Evolutionary conservation across 2,329 filamentous ascomycete genomes (phyloP).

Genomic region (Aureobasidium namibiae): DNA sequence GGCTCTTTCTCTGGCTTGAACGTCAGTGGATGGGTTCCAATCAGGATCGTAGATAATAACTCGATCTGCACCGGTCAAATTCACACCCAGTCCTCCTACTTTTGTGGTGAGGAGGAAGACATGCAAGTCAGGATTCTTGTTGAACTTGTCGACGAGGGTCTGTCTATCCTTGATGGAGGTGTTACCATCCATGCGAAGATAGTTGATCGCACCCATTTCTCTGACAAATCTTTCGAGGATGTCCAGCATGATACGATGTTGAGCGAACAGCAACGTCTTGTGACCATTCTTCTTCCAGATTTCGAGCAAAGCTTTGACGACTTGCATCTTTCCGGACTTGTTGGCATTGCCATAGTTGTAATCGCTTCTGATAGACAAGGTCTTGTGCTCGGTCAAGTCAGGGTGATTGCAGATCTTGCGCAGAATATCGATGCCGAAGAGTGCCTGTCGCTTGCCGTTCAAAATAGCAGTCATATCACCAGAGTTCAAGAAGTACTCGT

Average conservation of each 20-base stretch:
- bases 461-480: conserved; percentile 80
- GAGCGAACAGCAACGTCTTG: conserved; percentile 87
- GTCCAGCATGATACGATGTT: conserved; percentile 90
- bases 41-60: conserved; percentile 98
- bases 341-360: conserved; percentile 70
- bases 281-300: conserved; percentile 90
- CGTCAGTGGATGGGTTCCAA: conserved; percentile 95
- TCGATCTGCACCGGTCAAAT: conserved; percentile 86
- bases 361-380: conserved; percentile 48
- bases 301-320: conserved; percentile 77
- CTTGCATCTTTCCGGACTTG: conserved; percentile 92
- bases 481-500: conserved; percentile 72
- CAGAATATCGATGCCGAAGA: conserved; percentile 85
- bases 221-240: conserved; percentile 78
- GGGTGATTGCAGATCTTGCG: conserved; percentile 98
- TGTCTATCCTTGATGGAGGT: conserved; percentile 87
- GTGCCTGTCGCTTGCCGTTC: conserved; percentile 63
- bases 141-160: conserved; percentile 85
- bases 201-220: conserved; percentile 61
- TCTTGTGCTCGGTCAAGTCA: conserved; percentile 67
- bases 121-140: conserved; percentile 67
- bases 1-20: conserved; percentile 89
- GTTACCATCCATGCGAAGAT: conserved; percentile 85
- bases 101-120: conserved; percentile 93
- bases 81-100: conserved; percentile 87